phyloP scores from a whole-genome alignment of 768 basidiomycete species.

The Phanerochaete sordida region DNA sequence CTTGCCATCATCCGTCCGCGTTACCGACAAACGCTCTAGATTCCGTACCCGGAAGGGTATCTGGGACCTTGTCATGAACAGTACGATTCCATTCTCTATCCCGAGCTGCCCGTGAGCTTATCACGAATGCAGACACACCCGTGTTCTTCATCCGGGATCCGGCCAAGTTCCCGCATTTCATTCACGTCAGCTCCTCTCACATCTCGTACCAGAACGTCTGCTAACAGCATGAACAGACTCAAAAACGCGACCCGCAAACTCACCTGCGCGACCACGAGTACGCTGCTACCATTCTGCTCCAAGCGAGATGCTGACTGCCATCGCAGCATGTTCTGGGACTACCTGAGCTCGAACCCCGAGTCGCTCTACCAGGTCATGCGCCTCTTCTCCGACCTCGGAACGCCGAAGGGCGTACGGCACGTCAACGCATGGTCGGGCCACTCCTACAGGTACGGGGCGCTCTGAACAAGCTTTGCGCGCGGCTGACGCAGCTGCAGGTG shows the following conservation, averaged over 20 bases:
- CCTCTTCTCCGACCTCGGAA: slow-evolving; percentile 52
- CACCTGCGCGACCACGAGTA: slow-evolving; percentile 39
- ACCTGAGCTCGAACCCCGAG: slow-evolving; percentile 44
- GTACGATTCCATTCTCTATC: too few relatives aligned
- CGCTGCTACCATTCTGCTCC: not conserved
- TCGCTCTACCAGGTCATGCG: slow-evolving; percentile 46
- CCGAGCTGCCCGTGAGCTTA: not conserved
- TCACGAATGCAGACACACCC: slow-evolving; percentile 33
- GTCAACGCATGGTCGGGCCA: slow-evolving; percentile 52
- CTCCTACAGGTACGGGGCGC: slow-evolving; percentile 33
- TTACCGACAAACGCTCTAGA: slow-evolving; percentile 15
- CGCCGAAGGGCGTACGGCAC: slow-evolving; percentile 46
- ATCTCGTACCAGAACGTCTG: not conserved
- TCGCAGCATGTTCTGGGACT: slow-evolving; percentile 41
- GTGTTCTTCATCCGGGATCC: slow-evolving; percentile 47
- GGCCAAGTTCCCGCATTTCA: slow-evolving; percentile 47
- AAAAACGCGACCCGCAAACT: slow-evolving; percentile 49
- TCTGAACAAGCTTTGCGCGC: not conserved
- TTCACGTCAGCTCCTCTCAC: slow-evolving; percentile 20
- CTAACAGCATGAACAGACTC: slow-evolving; percentile 29
- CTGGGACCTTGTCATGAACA: slow-evolving; percentile 33
- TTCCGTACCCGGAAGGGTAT: slow-evolving; percentile 36
- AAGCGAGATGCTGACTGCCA: not conserved
- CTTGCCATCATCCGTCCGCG: not conserved
- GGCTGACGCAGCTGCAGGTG: slow-evolving; percentile 12